Percentiles rank a stretch among this genome's conserved stretches.
Conservation (phyloP, 1,139 yeast species). For the Meyerozyma athensensis region DNA sequence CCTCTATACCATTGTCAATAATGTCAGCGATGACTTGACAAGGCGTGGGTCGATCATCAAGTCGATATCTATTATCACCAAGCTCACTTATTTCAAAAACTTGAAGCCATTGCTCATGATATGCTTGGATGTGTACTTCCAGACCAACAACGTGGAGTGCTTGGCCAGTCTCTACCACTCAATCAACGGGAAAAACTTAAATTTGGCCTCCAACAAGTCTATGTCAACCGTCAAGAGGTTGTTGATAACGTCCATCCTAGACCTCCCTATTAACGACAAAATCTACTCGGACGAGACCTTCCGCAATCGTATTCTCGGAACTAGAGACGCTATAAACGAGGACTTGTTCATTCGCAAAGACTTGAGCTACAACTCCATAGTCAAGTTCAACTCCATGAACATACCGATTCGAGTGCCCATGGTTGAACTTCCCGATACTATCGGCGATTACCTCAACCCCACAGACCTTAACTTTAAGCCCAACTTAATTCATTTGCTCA, state of each 20-base stretch:
- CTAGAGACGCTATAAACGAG: slow-evolving; percentile 18
- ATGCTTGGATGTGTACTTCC: slow-evolving; percentile 47
- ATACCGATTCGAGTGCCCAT: slow-evolving; percentile 43
- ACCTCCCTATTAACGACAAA: slow-evolving; percentile 43
- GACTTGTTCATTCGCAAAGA: slow-evolving; percentile 42
- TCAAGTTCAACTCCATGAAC: slow-evolving; percentile 35
- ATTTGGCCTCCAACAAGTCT: slow-evolving; percentile 15
- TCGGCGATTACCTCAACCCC: slow-evolving; percentile 47
- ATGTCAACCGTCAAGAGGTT: slow-evolving; percentile 33
- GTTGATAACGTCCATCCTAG: slow-evolving; percentile 41
- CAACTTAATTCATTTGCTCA: slow-evolving; percentile 34
- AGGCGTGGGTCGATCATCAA: slow-evolving; percentile 55
- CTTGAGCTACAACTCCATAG: slow-evolving; percentile 38
- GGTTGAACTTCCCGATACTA: slow-evolving; percentile 19
- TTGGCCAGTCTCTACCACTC: slow-evolving; percentile 12
- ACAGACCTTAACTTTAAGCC: slow-evolving; percentile 36
- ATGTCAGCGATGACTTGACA: slow-evolving; percentile 40
- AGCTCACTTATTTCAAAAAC: slow-evolving; percentile 48
- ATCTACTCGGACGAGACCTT: slow-evolving; percentile 19
- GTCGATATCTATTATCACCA: slow-evolving; percentile 51
- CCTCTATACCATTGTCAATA: slow-evolving; percentile 53
- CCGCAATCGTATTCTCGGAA: slow-evolving; percentile 25
- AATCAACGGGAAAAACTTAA: slow-evolving; percentile 11
- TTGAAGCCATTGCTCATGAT: slow-evolving; percentile 55
- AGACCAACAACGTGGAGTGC: slow-evolving; percentile 7